Evolutionary conservation across 305 asterid genomes (phyloP).

Genomic region (Rubia balearica): DNA sequence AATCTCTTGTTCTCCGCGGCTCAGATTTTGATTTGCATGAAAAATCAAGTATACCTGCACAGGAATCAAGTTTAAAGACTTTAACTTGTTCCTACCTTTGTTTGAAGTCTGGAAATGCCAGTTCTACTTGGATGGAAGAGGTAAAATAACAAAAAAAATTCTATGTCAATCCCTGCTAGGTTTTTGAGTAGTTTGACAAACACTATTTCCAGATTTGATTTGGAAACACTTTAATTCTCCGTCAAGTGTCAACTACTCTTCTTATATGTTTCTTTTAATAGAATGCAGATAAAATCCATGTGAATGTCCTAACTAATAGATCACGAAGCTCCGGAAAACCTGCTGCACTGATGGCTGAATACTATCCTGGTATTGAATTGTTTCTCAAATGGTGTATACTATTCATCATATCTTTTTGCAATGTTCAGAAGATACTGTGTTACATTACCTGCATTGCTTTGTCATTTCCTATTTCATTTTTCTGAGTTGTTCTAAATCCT

Average conservation of each 20-base stretch:
- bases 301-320: constrained; percentile 63
- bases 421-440: not conserved
- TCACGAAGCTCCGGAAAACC: constrained; percentile 55
- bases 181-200: not conserved
- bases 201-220: not conserved
- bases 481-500: constrained; percentile 13
- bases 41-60: constrained; percentile 37
- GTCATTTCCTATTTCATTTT: constrained; percentile 2
- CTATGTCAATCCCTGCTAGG: not conserved
- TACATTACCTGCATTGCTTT: not conserved
- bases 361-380: constrained; percentile 60
- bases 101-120: constrained; percentile 31
- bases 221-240: constrained; percentile 7
- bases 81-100: constrained; percentile 55
- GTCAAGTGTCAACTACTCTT: constrained; percentile 23
- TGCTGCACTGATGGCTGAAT: constrained; percentile 70
- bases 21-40: constrained; percentile 37
- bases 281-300: constrained; percentile 73
- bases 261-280: constrained; percentile 29
- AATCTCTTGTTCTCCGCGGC: constrained; percentile 55
- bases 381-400: constrained; percentile 3
- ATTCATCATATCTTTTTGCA: not conserved
- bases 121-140: constrained; percentile 62
- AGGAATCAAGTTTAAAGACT: constrained; percentile 38
- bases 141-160: constrained; percentile 28